A percentile compares a stretch with the other conserved stretches of the same genome.
Conservation (phyloP, 2,329 filamentous ascomycete genomes). For the Ceratocystis cacaofunesta region DNA sequence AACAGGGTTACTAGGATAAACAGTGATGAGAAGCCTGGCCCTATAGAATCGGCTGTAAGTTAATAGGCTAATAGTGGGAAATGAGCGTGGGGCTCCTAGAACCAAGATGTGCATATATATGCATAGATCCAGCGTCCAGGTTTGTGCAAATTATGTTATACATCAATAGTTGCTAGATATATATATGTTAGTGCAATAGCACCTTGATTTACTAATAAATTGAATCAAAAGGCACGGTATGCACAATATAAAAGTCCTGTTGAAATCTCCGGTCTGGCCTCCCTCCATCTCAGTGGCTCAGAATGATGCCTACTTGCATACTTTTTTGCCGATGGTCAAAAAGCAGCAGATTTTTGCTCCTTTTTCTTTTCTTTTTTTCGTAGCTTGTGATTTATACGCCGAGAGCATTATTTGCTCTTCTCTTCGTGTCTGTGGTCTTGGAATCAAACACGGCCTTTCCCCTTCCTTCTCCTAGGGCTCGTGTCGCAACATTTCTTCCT, state of each 20-base stretch:
- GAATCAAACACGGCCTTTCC: not conserved
- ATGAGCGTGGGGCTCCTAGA: constrained; percentile 3
- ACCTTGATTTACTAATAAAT: not conserved
- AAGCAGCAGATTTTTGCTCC: no score
- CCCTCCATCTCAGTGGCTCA: no score
- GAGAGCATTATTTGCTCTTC: not conserved
- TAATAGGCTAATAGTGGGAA: not conserved
- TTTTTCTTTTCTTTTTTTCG: no score
- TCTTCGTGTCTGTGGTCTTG: not conserved
- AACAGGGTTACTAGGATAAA: not conserved
- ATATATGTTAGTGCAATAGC: not conserved
- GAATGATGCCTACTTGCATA: no score
- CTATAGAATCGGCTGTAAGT: not conserved
- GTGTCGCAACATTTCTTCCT: not conserved
- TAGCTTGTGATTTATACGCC: not conserved
- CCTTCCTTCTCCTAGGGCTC: not conserved
- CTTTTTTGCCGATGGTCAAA: no score
- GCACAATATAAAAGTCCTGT: no score
- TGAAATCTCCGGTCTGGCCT: no score
- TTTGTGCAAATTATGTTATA: not conserved
- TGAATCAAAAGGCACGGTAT: no score
- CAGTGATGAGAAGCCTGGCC: no score
- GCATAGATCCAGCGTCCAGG: not conserved
- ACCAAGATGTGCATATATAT: not conserved
- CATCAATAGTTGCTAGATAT: no score